A percentile compares a stretch with the other conserved stretches of the same genome.
phyloP scores from a whole-genome alignment of 192 early-diverging fungal genomes.

The Paraglomus occultum region DNA sequence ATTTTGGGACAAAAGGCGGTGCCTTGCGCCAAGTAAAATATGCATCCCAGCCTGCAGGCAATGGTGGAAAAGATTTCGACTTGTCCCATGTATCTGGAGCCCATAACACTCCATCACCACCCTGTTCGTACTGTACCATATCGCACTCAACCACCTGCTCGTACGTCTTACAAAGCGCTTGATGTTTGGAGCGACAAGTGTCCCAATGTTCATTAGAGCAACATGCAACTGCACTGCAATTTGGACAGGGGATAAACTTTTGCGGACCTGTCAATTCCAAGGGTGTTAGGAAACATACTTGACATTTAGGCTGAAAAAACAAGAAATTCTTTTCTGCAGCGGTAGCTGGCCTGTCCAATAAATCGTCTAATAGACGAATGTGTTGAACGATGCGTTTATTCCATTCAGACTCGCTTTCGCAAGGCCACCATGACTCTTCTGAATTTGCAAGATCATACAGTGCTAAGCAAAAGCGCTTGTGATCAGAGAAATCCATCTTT shows the following conservation, averaged over 20 bases:
- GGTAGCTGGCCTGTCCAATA: slow-evolving; percentile 6
- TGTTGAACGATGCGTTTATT: slow-evolving; percentile 26
- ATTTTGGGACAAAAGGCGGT: neutral
- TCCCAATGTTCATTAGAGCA: slow-evolving; percentile 27
- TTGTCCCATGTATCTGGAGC: slow-evolving; percentile 27
- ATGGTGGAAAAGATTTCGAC: slow-evolving; percentile 11
- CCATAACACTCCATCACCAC: slow-evolving; percentile 1
- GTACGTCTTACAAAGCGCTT: slow-evolving; percentile 16
- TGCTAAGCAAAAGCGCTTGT: slow-evolving; percentile 14
- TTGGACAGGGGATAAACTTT: slow-evolving; percentile 5
- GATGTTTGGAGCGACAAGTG: slow-evolving; percentile 10
- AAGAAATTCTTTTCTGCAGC: slow-evolving; percentile 6
- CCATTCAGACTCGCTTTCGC: slow-evolving; percentile 22
- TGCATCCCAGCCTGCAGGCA: slow-evolving; percentile 21
- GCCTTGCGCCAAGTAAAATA: slow-evolving; percentile 27
- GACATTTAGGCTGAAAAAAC: slow-evolving; percentile 26
- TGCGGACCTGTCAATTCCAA: neutral
- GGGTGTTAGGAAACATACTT: slow-evolving; percentile 17
- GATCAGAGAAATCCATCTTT: slow-evolving; percentile 21
- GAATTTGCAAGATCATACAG: neutral
- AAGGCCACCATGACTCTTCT: slow-evolving; percentile 23
- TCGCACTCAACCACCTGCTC: slow-evolving; percentile 23
- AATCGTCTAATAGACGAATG: slow-evolving; percentile 1
- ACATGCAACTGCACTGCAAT: slow-evolving; percentile 16
- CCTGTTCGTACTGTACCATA: slow-evolving; percentile 5